Conservation (phyloP, 139 green algal species). For the Picochlorum costavermella region DNA sequence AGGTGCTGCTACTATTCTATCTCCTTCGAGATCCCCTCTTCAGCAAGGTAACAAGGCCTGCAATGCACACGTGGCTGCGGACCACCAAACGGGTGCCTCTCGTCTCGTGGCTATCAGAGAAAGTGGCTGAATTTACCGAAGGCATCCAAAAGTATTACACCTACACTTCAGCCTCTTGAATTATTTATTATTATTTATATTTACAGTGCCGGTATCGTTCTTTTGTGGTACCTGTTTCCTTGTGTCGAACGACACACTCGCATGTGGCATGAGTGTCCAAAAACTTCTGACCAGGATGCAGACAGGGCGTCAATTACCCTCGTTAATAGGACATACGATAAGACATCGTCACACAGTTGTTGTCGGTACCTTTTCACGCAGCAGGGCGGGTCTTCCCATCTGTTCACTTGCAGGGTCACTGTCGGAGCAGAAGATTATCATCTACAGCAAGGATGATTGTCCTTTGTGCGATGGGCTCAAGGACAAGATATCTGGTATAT, state of each 20-base stretch:
- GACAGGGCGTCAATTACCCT: no score
- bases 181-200: neutral
- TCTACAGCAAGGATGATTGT: conserved; percentile 55
- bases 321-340: no score
- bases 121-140: neutral
- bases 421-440: conserved; percentile 16
- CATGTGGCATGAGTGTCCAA: no score
- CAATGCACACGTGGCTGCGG: neutral
- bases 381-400: neutral
- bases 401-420: neutral
- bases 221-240: no score
- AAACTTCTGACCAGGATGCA: no score
- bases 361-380: no score
- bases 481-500: conserved; percentile 30
- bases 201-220: no score
- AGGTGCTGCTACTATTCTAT: neutral
- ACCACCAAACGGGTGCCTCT: conserved; percentile 3
- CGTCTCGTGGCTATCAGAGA: neutral
- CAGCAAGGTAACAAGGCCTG: neutral
- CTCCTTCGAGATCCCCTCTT: conserved; percentile 16
- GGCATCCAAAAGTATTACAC: conserved; percentile 10
- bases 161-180: conserved; percentile 7
- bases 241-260: no score
- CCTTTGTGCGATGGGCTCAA: conserved; percentile 45
- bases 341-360: no score